Conservation (phyloP, 2,329 filamentous ascomycete genomes). For the Fusarium hostae region DNA sequence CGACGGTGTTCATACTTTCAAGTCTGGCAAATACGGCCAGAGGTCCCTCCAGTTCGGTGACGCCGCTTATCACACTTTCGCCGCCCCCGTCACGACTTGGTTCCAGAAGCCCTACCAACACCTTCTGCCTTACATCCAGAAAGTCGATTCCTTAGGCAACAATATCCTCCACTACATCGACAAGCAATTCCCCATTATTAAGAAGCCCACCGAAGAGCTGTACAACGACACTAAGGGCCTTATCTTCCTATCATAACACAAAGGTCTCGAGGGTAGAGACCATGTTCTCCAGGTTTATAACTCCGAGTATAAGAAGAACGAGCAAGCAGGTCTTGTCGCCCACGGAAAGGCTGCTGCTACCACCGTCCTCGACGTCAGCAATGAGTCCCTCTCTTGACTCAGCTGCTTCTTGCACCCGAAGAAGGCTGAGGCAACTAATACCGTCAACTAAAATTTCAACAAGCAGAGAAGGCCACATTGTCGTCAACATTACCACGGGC, state of each 20-base stretch:
- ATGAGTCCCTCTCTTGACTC: constrained; percentile 71
- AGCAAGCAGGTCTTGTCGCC: constrained; percentile 71
- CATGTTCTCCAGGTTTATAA: constrained; percentile 68
- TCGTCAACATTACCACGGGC: not conserved
- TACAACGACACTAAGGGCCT: constrained; percentile 71
- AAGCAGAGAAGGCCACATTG: constrained; percentile 47
- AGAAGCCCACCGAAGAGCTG: constrained; percentile 78
- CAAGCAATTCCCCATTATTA: constrained; percentile 75
- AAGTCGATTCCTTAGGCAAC: constrained; percentile 81
- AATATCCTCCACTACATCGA: constrained; percentile 76
- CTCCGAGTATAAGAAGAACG: constrained; percentile 70
- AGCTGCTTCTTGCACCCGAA: constrained; percentile 68
- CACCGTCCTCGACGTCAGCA: constrained; percentile 73
- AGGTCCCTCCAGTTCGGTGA: constrained; percentile 83
- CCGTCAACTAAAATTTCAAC: constrained; percentile 62
- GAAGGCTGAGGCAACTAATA: constrained; percentile 69
- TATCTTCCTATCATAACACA: constrained; percentile 70
- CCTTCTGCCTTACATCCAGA: constrained; percentile 84
- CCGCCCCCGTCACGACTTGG: constrained; percentile 77
- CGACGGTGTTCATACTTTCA: constrained; percentile 81
- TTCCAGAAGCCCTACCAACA: constrained; percentile 82
- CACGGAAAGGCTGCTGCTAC: constrained; percentile 76
- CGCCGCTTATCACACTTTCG: constrained; percentile 79
- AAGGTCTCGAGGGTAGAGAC: constrained; percentile 70
- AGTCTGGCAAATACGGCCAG: constrained; percentile 83